Percentiles rank a stretch among this genome's conserved stretches.
Evolutionary conservation across 1,284 basidiomycete genomes (phyloP).

Genomic region (Puccinia sorghi): DNA sequence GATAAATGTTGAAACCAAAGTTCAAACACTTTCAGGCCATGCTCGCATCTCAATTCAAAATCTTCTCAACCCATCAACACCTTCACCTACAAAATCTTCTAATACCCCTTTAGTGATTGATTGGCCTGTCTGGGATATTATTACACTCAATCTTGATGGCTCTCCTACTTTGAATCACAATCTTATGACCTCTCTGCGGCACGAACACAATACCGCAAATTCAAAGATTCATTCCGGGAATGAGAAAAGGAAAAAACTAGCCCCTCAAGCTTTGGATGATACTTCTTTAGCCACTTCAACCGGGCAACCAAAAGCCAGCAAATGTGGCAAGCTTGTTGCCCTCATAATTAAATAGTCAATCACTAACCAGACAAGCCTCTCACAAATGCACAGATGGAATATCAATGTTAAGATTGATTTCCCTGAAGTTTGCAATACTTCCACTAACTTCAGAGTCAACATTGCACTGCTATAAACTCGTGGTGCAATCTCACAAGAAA

Average conservation of each 20-base stretch:
- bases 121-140: too few relatives aligned
- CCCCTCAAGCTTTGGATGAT: not conserved
- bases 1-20: not conserved
- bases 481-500: not conserved
- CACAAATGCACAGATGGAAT: conserved; percentile 31
- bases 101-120: too few relatives aligned
- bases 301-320: not conserved
- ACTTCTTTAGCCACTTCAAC: too few relatives aligned
- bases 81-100: too few relatives aligned
- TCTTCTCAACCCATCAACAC: conserved; percentile 12
- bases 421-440: not conserved
- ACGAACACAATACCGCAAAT: not conserved
- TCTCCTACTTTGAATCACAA: too few relatives aligned
- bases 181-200: too few relatives aligned
- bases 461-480: too few relatives aligned
- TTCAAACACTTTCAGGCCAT: conserved; percentile 2
- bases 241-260: not conserved
- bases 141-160: too few relatives aligned
- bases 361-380: not conserved
- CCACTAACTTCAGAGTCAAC: conserved; percentile 8
- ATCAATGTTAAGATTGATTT: conserved; percentile 16
- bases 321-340: conserved; percentile 24
- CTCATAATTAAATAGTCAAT: not conserved
- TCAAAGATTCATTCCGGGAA: conserved; percentile 6
- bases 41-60: conserved; percentile 25